Percentiles rank a stretch among this genome's conserved stretches.
phyloP scores from a whole-genome alignment of 1,284 basidiomycete species.

The Leccinum subrobustum region DNA sequence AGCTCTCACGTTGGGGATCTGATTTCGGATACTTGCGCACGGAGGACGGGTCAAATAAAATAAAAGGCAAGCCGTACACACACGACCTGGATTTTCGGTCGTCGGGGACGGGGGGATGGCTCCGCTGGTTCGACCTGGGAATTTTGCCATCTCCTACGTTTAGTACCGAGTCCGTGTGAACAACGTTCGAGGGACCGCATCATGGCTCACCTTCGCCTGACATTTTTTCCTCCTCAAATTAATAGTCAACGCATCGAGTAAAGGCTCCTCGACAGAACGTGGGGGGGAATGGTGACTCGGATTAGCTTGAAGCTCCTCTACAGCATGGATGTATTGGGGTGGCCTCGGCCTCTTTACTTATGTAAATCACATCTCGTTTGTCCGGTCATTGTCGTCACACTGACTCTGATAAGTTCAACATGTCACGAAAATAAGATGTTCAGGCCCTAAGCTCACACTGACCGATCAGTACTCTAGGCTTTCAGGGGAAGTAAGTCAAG shows the following conservation, averaged over 20 bases:
- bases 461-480: not conserved
- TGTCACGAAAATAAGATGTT: not conserved
- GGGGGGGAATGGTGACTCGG: not conserved
- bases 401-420: not conserved
- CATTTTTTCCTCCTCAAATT: not conserved
- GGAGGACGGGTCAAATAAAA: not conserved
- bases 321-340: not conserved
- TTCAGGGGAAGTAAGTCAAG: not conserved
- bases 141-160: not conserved
- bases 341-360: not conserved
- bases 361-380: not conserved
- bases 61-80: not conserved
- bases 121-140: not conserved
- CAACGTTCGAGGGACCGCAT: not conserved
- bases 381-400: not conserved
- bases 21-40: conserved; percentile 10
- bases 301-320: not conserved
- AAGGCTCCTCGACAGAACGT: not conserved
- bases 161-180: not conserved
- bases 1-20: not conserved
- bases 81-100: conserved; percentile 10
- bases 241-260: not conserved
- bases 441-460: not conserved
- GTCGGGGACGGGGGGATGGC: not conserved
- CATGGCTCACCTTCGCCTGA: not conserved